A percentile compares a stretch with the other conserved stretches of the same genome.
These are phyloP conservation scores for Lasiosphaeria hispida DNA, from an alignment of 495 filamentous ascomycete genomes.

Conservation along the genomic window DNA sequence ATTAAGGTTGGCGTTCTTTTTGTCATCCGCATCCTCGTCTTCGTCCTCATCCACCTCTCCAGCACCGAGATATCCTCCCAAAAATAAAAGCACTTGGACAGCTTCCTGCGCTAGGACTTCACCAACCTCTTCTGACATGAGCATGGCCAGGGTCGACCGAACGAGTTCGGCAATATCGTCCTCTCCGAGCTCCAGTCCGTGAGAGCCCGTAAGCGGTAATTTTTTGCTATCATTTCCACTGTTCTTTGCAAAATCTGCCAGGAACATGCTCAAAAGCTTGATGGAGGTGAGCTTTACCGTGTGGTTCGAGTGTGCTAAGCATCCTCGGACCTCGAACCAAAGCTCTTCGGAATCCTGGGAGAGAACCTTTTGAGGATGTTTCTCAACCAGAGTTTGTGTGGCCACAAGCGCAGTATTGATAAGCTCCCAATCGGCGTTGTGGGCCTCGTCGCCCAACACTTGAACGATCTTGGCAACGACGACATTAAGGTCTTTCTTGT, in stretches of 20 bases:
- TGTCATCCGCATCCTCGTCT: conserved; percentile 25
- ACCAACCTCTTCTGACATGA: conserved; percentile 61
- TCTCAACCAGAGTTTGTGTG: conserved; percentile 64
- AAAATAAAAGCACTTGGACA: conserved; percentile 74
- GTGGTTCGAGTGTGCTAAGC: conserved; percentile 68
- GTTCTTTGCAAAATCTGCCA: conserved; percentile 71
- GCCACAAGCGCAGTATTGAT: conserved; percentile 71
- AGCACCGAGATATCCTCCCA: conserved; percentile 42
- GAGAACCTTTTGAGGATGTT: conserved; percentile 60
- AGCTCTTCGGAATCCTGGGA: conserved; percentile 52
- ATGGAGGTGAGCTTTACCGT: conserved; percentile 76
- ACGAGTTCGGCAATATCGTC: conserved; percentile 66
- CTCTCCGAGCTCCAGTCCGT: conserved; percentile 65
- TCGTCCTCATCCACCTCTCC: conserved; percentile 36
- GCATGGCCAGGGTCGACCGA: conserved; percentile 59
- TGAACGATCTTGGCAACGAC: conserved; percentile 42
- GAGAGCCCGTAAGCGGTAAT: conserved; percentile 65
- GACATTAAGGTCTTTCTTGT: conserved; percentile 58
- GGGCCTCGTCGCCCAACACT: conserved; percentile 48
- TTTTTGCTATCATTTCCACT: conserved; percentile 50
- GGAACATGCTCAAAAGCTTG: conserved; percentile 70
- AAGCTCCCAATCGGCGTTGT: conserved; percentile 67
- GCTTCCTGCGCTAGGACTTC: conserved; percentile 69
- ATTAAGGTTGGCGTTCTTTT: conserved; percentile 49
- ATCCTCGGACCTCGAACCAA: conserved; percentile 65